Evolutionary conservation across 2,329 filamentous ascomycete species (phyloP), one percentile per base, ranked within the genome.

Genomic region (Clarireedia paspali): DNA sequence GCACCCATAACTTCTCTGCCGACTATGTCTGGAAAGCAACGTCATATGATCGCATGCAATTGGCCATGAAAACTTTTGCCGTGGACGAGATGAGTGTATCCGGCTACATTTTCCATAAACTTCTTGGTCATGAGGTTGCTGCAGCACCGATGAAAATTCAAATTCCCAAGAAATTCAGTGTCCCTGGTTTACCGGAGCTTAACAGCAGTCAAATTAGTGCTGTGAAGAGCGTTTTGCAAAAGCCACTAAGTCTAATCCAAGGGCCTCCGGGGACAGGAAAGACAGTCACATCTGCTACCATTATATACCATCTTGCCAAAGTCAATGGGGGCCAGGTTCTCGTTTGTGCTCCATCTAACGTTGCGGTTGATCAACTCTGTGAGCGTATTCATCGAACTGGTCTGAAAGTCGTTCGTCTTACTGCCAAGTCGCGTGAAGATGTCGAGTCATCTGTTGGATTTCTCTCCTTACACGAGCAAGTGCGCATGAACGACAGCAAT

Each of bases 11-110:
- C 72, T 99, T 99, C 73, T 96, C 91, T 15, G 94, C 92, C 62
- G 94, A 99, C 71, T 99, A 99, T 68, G 94, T 99, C 55, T 99
- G 94, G 94, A 99, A 99, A 71, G 94, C 95, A 14, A 99, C 95
- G 0, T 97, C 92, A 0, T 99, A 99, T 70, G 94, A 99, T 68
- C 91, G 94, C 61, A 99, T 99, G 94, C 94, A 99, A 72, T 84
- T 91, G 63, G 95, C 94, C 54, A 97, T 99, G 92, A 97, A 96
- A 78, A 97, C 90, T 0, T 99, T 99, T 70, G 94, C 94, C 5
- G 85, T 97, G 46, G 92, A 99, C 65, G 94, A 99, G 72, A 89
- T 95, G 87, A 96, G 91, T 68, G 92, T 99, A 45, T 97, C 94
- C 23, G 94, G 94, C 39, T 99, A 96, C 73, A 96, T 99, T 62